These are phyloP conservation scores for Fusarium continuum DNA, from an alignment of 2,329 filamentous ascomycete species.

Conservation along the genomic window DNA sequence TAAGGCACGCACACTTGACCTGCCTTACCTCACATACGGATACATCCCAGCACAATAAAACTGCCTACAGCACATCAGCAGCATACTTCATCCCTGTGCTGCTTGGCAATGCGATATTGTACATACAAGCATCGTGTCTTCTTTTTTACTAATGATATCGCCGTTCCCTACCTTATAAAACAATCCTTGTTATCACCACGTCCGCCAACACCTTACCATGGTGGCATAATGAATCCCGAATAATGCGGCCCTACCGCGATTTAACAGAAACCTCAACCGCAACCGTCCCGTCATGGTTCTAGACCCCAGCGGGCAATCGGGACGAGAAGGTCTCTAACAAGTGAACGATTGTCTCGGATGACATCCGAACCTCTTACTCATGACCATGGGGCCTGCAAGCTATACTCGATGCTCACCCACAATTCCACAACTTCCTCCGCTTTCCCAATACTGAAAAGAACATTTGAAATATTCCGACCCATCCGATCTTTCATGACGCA, in stretches of 20 bases:
- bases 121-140: background rate
- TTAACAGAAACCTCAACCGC: constrained; percentile 4
- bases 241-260: constrained; percentile 11
- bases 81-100: constrained; percentile 3
- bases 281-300: constrained; percentile 6
- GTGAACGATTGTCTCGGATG: constrained; percentile 26
- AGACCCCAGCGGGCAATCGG: constrained; percentile 22
- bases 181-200: background rate
- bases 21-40: no score
- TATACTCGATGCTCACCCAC: background rate
- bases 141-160: background rate
- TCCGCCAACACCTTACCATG: background rate
- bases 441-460: background rate
- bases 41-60: no score
- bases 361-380: constrained; percentile 27
- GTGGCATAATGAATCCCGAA: constrained; percentile 14
- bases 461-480: constrained; percentile 6
- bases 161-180: background rate
- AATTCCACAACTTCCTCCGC: background rate
- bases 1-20: background rate
- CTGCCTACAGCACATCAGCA: constrained; percentile 3
- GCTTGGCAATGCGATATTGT: background rate
- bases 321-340: constrained; percentile 7
- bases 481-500: background rate
- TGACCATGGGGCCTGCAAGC: constrained; percentile 25